These are phyloP conservation scores for Melastoma malabathricum DNA, from an alignment of 345 rosid species.

Conservation along the genomic window DNA sequence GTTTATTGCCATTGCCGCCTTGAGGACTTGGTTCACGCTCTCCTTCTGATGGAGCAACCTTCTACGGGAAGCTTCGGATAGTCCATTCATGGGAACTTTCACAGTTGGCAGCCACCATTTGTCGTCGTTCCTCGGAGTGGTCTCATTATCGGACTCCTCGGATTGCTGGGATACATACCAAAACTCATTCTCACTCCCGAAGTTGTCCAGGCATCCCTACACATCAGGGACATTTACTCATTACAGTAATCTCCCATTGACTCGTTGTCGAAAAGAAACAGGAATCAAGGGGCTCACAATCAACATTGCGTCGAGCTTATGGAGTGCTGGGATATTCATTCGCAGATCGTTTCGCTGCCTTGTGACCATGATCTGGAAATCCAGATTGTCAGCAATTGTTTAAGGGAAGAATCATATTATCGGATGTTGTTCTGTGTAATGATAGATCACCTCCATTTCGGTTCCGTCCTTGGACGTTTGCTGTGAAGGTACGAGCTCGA, in stretches of 20 bases:
- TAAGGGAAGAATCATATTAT: too few species aligned
- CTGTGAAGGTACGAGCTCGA: conserved; percentile 51
- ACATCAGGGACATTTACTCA: too few species aligned
- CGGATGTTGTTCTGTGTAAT: too few species aligned
- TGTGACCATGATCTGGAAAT: conserved; percentile 61
- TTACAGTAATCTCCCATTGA: too few species aligned
- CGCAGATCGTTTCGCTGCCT: conserved; percentile 60
- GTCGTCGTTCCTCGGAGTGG: conserved; percentile 18
- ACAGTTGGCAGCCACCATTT: conserved; percentile 75
- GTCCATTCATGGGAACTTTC: conserved; percentile 63
- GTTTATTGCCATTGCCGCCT: conserved; percentile 92
- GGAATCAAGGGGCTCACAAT: conserved; percentile 32
- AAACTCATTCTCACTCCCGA: conserved; percentile 34
- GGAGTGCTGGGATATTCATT: conserved; percentile 53
- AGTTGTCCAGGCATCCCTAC: neutral
- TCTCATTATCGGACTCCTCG: conserved; percentile 28
- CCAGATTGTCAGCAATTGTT: neutral
- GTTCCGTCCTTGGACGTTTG: conserved; percentile 25
- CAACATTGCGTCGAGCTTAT: conserved; percentile 68
- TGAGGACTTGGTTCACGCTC: conserved; percentile 82
- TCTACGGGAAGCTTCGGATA: conserved; percentile 51
- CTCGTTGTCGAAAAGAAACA: neutral
- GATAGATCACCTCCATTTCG: conserved; percentile 29
- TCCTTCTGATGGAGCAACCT: conserved; percentile 72
- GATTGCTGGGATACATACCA: conserved; percentile 34